phyloP scores from a whole-genome alignment of 2,329 filamentous ascomycete species.

The Harringtonia aguacate region DNA sequence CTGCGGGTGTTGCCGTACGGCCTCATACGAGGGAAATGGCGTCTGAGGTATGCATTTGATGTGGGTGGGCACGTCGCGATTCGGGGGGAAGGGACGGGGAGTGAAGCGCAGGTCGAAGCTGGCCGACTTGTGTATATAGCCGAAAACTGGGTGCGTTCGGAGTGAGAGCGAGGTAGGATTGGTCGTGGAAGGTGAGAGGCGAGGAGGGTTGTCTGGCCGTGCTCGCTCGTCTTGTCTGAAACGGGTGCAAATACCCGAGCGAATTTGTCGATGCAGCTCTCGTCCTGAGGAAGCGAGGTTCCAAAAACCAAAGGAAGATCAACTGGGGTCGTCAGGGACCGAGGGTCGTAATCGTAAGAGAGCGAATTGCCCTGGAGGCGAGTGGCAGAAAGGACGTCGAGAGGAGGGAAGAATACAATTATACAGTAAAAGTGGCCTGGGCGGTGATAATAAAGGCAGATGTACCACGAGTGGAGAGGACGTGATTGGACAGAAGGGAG shows the following conservation, averaged over 20 bases:
- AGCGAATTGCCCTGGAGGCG: not conserved
- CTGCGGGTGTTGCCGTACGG: conserved; percentile 7
- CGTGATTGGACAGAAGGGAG: not conserved
- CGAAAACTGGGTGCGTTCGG: too few relatives aligned
- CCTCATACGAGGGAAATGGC: conserved; percentile 10
- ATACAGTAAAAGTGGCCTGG: not conserved
- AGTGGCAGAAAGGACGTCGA: not conserved
- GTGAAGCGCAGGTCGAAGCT: not conserved
- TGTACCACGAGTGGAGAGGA: not conserved
- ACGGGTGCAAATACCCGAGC: too few relatives aligned
- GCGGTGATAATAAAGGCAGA: not conserved
- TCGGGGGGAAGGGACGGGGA: too few relatives aligned
- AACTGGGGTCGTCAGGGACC: not conserved
- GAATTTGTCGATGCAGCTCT: too few relatives aligned
- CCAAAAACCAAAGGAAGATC: not conserved
- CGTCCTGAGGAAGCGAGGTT: too few relatives aligned
- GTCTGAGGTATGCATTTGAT: conserved; percentile 9
- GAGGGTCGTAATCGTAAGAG: not conserved
- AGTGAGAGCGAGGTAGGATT: too few relatives aligned
- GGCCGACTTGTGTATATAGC: too few relatives aligned
- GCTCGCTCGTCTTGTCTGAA: too few relatives aligned
- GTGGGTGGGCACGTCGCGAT: not conserved
- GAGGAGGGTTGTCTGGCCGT: too few relatives aligned
- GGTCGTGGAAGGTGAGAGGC: too few relatives aligned
- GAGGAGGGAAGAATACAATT: not conserved